Conservation (phyloP, 1,139 yeast species). For the Pichia sp. region DNA sequence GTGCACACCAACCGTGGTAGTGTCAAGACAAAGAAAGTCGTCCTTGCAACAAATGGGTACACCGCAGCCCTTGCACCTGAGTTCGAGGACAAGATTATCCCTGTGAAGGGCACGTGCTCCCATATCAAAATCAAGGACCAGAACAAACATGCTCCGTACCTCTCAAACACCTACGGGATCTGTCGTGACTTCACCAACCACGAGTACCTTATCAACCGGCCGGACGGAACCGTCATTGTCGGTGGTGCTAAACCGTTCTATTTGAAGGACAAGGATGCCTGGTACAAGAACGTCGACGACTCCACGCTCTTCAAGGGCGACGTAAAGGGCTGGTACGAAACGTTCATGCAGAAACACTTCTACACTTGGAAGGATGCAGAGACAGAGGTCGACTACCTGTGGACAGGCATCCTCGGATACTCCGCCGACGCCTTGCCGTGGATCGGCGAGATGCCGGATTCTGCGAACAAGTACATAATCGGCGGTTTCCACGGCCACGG, state of each 20-base stretch:
- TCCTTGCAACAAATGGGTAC: constrained; percentile 41
- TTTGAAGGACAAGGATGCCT: constrained; percentile 18
- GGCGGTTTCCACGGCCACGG: constrained; percentile 34
- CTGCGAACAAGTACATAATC: constrained; percentile 24
- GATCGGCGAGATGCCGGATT: constrained; percentile 28
- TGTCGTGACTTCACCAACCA: constrained; percentile 23
- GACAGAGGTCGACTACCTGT: constrained; percentile 24
- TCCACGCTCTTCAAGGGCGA: constrained; percentile 12
- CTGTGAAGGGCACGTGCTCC: constrained; percentile 27
- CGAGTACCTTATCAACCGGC: constrained; percentile 32
- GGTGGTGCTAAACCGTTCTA: constrained; percentile 30
- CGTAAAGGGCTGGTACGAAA: background rate
- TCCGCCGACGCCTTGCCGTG: constrained; percentile 31
- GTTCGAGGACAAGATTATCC: constrained; percentile 24
- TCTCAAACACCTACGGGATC: constrained; percentile 29
- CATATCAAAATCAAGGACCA: constrained; percentile 22
- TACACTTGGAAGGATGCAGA: constrained; percentile 13
- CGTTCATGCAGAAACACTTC: background rate
- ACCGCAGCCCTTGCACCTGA: constrained; percentile 33
- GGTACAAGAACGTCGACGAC: constrained; percentile 30
- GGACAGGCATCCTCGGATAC: constrained; percentile 32
- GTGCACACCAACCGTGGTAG: constrained; percentile 35
- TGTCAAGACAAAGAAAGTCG: constrained; percentile 33
- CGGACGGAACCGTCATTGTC: constrained; percentile 31
- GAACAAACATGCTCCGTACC: constrained; percentile 24